Conservation (phyloP, 257 asterid genomes). For the Anisodus acutangulus region DNA sequence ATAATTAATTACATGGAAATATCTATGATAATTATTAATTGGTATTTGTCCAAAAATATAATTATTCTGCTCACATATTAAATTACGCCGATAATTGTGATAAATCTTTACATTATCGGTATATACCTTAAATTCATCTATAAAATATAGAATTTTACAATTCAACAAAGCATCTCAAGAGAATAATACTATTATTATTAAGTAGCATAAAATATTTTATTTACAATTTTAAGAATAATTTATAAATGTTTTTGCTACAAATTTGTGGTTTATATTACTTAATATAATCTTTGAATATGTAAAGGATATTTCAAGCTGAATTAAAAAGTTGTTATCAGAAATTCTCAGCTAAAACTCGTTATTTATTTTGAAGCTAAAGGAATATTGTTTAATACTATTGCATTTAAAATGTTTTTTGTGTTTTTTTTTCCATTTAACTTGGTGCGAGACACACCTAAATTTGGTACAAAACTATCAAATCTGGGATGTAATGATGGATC, state of each 20-base stretch:
- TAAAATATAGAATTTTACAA: not conserved
- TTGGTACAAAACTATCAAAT: not conserved
- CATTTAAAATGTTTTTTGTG: not conserved
- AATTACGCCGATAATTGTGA: not conserved
- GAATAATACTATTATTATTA: not conserved
- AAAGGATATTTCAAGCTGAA: not conserved
- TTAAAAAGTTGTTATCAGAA: not conserved
- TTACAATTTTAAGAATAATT: not conserved
- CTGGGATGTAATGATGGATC: not conserved
- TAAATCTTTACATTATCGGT: not conserved
- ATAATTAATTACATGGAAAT: too few species aligned
- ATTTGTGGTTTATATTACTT: not conserved
- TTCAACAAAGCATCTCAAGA: not conserved
- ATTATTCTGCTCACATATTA: not conserved
- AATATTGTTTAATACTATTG: not conserved
- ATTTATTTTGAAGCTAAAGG: not conserved
- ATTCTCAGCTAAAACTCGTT: not conserved
- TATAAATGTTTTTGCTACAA: not conserved
- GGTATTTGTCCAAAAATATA: not conserved
- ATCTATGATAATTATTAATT: not conserved
- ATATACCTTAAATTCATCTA: not conserved
- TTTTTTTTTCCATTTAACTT: not conserved
- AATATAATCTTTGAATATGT: not conserved
- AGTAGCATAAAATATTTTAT: too few species aligned
- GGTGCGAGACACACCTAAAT: constrained; percentile 1